These are phyloP conservation scores for Cajanus cajan DNA, from an alignment of 306 rosid species.

Conservation along the genomic window DNA sequence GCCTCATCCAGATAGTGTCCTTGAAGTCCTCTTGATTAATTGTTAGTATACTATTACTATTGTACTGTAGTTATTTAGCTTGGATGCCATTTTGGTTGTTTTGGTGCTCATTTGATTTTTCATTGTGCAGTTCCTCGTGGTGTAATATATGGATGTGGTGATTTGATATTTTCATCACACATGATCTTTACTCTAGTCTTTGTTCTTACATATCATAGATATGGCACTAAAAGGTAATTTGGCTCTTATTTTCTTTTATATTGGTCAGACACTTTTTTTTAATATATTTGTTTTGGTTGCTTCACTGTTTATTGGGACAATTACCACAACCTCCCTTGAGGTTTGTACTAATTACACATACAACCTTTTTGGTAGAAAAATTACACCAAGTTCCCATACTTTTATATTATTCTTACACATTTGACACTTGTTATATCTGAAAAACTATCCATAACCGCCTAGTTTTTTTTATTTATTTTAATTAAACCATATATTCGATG, in stretches of 20 bases:
- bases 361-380: neutral
- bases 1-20: conserved; percentile 70
- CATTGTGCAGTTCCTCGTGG: conserved; percentile 83
- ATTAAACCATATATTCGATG: neutral
- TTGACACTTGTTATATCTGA: neutral
- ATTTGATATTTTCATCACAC: conserved; percentile 96
- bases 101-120: conserved; percentile 32
- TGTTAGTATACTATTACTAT: conserved; percentile 46
- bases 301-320: neutral
- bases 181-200: conserved; percentile 93
- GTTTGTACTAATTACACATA: neutral
- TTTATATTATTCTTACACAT: too few relatives aligned
- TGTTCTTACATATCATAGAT: conserved; percentile 76
- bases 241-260: conserved; percentile 21
- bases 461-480: too few relatives aligned
- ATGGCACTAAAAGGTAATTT: conserved; percentile 73
- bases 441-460: neutral
- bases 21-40: conserved; percentile 76
- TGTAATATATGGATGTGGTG: conserved; percentile 91
- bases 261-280: conserved; percentile 54
- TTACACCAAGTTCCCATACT: neutral
- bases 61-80: conserved; percentile 18
- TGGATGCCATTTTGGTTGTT: neutral
- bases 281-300: neutral
- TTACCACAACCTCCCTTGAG: neutral